Conservation (phyloP, 495 filamentous ascomycete species). For the Gamarada debralockiae region DNA sequence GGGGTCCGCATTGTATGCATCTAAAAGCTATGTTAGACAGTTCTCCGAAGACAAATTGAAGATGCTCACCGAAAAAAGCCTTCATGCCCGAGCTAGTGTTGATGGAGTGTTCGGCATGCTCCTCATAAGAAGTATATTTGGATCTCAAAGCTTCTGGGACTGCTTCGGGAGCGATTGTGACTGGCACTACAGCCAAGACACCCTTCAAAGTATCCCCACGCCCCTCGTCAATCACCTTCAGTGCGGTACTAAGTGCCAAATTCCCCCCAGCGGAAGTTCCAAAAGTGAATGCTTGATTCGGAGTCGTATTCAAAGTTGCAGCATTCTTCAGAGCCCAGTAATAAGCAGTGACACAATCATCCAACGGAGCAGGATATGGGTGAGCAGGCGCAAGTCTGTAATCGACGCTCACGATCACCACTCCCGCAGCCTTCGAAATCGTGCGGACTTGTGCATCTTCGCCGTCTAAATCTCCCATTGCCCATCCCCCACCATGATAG, state of each 20-base stretch:
- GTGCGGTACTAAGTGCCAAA: constrained; percentile 2
- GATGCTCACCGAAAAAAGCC: constrained; percentile 4
- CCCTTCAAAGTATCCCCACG: constrained; percentile 6
- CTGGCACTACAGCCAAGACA: constrained; percentile 4
- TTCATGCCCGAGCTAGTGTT: constrained; percentile 7
- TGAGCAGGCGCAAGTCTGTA: constrained; percentile 27
- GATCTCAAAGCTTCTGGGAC: not conserved
- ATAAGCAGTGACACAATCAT: constrained; percentile 17
- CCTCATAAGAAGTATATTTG: constrained; percentile 4
- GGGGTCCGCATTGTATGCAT: constrained; percentile 6
- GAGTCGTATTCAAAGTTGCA: constrained; percentile 1
- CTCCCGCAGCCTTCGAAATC: not conserved
- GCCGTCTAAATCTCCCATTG: constrained; percentile 8
- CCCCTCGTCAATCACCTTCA: constrained; percentile 8
- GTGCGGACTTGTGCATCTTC: constrained; percentile 1
- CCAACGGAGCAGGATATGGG: constrained; percentile 18
- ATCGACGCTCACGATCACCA: constrained; percentile 21
- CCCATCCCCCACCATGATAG: constrained; percentile 15
- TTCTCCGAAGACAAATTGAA: not conserved
- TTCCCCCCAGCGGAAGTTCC: constrained; percentile 6
- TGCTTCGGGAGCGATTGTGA: constrained; percentile 1
- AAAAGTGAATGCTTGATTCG: constrained; percentile 1
- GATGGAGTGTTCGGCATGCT: constrained; percentile 10
- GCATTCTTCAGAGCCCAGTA: constrained; percentile 17
- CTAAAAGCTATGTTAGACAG: not conserved